phyloP scores from a whole-genome alignment of 1,284 basidiomycete genomes.

The Porodaedalea pini region DNA sequence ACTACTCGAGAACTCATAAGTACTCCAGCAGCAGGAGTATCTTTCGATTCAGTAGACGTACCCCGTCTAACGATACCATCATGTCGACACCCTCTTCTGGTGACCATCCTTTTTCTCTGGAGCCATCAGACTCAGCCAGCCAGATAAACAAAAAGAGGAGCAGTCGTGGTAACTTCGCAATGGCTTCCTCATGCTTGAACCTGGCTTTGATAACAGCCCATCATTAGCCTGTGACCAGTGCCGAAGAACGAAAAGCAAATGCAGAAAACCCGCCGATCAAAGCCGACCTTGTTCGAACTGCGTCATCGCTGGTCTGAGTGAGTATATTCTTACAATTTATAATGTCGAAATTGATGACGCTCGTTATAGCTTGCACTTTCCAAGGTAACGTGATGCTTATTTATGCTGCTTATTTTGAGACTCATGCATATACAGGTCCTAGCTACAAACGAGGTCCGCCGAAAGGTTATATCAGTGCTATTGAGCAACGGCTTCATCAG shows the following conservation, averaged over 20 bases:
- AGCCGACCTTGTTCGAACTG: conserved; percentile 67
- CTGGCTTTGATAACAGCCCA: conserved; percentile 4
- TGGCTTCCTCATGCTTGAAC: conserved; percentile 11
- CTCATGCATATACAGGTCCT: conserved; percentile 47
- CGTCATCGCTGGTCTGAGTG: conserved; percentile 55
- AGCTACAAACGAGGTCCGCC: conserved; percentile 84
- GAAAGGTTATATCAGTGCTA: conserved; percentile 87
- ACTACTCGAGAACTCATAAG: background rate
- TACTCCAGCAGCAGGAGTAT: background rate
- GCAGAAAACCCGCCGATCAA: conserved; percentile 57
- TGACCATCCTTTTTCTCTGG: conserved; percentile 47
- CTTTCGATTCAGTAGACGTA: background rate
- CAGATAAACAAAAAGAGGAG: conserved; percentile 54
- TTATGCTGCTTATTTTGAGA: background rate
- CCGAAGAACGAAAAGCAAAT: conserved; percentile 83
- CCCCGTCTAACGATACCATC: background rate
- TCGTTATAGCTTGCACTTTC: conserved; percentile 64
- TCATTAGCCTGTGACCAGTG: conserved; percentile 73
- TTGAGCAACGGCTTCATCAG: conserved; percentile 85
- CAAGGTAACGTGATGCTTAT: conserved; percentile 45
- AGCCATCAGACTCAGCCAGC: conserved; percentile 47
- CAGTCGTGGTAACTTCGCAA: conserved; percentile 51
- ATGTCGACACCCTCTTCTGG: conserved; percentile 31
- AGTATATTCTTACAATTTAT: conserved; percentile 24
- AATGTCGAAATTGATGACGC: background rate